Base-by-base conservation (phyloP, 208 protist species). In the Trypanosomatidae sp. region DNA sequence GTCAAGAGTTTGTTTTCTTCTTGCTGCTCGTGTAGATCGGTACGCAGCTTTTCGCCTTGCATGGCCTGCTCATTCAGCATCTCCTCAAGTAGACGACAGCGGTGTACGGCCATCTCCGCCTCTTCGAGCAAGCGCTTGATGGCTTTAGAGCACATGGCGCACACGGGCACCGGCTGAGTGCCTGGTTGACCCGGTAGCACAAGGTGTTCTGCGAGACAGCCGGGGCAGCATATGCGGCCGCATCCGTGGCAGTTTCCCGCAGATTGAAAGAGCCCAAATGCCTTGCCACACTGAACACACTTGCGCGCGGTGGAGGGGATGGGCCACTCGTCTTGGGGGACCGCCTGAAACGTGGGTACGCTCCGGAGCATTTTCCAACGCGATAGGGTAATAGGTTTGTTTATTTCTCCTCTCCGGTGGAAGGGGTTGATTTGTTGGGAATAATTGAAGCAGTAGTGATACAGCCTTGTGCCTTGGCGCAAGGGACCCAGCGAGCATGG, bases 191-290 rank as follows among this genome's bases (percentile, higher is more conserved):
- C 82, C 2, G 83, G 88, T 50, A 91, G 52, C 46, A 86, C 83
- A 12, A 91, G 33, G 17, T 62, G 75, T 5, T 86, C 82, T 5
- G 74, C 46, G 15, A 92, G 73, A 72, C 86, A 95, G 43, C 60
- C 70, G 17, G 77, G 39, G 73, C 86, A 91, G 81, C 81, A 91
- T 25, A 90, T 80, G 3, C 80, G 80, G 0, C 85, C 88, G 59
- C 86, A 95, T 22, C 71, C 78, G 25, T 82, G 79, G 74, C 90
- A 95, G 77, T 91, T 83, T 25, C 72, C 71, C 3, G 71, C 59
- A n/a, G 74, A 66, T 10, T 52, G 68, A 59, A 90, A 80, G 7
- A 88, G 44, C n/a, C 73, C 74, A 25, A 90, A 89, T n/a, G 74
- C 30, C 59, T 79, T 84, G 25, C 73, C 69, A 62, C 90, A 95